A percentile compares a stretch with the other conserved stretches of the same genome.
phyloP scores from a whole-genome alignment of 1,284 basidiomycete genomes.

The Thelephora terrestris region DNA sequence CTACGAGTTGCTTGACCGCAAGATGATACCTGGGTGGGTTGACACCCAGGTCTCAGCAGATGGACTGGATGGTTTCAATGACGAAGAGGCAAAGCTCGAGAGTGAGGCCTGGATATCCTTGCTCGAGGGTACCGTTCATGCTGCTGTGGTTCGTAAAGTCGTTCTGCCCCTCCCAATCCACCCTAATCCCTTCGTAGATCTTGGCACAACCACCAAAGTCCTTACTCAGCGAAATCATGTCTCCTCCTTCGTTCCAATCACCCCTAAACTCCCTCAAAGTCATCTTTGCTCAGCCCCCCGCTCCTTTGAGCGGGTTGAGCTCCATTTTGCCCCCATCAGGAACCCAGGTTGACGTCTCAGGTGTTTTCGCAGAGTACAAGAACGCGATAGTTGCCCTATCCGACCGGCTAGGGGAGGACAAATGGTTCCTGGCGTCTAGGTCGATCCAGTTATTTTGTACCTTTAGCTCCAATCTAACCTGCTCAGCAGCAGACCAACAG shows the following conservation, averaged over 20 bases:
- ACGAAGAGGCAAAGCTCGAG: constrained; percentile 51
- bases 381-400: constrained; percentile 64
- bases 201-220: constrained; percentile 34
- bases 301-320: constrained; percentile 56
- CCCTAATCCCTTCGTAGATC: constrained; percentile 24
- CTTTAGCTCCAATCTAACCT: constrained; percentile 5
- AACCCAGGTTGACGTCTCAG: constrained; percentile 36
- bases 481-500: constrained; percentile 50
- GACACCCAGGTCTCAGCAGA: constrained; percentile 36
- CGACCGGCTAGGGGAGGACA: constrained; percentile 60
- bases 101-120: constrained; percentile 71
- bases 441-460: constrained; percentile 26
- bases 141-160: constrained; percentile 50
- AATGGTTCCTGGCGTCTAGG: constrained; percentile 71
- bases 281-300: constrained; percentile 50
- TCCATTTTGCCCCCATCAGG: constrained; percentile 54
- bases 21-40: constrained; percentile 62
- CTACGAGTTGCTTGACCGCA: constrained; percentile 48
- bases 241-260: constrained; percentile 10
- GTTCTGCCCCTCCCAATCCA: background rate
- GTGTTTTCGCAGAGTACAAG: constrained; percentile 48
- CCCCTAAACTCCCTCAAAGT: too few relatives aligned
- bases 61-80: constrained; percentile 54
- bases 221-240: constrained; percentile 24
- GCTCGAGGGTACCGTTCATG: constrained; percentile 64